phyloP scores from a whole-genome alignment of 495 filamentous ascomycete species.

The Glonium stellatum region DNA sequence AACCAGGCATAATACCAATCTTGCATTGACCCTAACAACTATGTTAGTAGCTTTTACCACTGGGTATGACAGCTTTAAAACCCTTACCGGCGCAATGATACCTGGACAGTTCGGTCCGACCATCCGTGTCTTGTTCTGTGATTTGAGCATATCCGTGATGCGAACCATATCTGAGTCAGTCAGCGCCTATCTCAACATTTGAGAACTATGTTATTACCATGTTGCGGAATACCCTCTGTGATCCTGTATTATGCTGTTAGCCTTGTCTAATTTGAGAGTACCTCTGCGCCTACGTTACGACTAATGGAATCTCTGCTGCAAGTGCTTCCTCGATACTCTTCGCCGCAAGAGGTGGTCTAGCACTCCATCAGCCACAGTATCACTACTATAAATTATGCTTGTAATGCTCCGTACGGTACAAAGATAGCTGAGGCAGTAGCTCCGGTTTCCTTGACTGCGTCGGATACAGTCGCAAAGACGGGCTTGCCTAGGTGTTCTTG shows the following conservation, averaged over 20 bases:
- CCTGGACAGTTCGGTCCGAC: conserved; percentile 98
- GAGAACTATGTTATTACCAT: conserved; percentile 51
- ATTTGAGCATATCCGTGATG: conserved; percentile 96
- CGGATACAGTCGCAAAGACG: conserved; percentile 82
- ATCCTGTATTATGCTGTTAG: conserved; percentile 50
- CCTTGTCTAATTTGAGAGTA: background rate
- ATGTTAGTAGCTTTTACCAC: conserved; percentile 20
- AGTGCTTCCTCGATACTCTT: conserved; percentile 96
- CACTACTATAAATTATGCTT: background rate
- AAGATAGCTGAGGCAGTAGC: conserved; percentile 93
- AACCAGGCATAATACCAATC: conserved; percentile 99
- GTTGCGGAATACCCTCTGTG: conserved; percentile 96
- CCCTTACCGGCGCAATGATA: conserved; percentile 78
- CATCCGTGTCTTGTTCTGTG: conserved; percentile 91
- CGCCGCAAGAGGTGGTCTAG: conserved; percentile 81
- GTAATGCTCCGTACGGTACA: conserved; percentile 64
- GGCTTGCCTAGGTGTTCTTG: conserved; percentile 80
- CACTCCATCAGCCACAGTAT: conserved; percentile 12
- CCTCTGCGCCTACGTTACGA: conserved; percentile 62
- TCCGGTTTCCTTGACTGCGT: conserved; percentile 86
- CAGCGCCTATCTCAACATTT: conserved; percentile 3
- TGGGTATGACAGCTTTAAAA: background rate
- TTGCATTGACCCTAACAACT: conserved; percentile 86
- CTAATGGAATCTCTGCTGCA: conserved; percentile 79
- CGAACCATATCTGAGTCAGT: conserved; percentile 81